These are phyloP conservation scores for Coelastrella sp. DNA, from an alignment of 139 green algal species.

Conservation along the genomic window DNA sequence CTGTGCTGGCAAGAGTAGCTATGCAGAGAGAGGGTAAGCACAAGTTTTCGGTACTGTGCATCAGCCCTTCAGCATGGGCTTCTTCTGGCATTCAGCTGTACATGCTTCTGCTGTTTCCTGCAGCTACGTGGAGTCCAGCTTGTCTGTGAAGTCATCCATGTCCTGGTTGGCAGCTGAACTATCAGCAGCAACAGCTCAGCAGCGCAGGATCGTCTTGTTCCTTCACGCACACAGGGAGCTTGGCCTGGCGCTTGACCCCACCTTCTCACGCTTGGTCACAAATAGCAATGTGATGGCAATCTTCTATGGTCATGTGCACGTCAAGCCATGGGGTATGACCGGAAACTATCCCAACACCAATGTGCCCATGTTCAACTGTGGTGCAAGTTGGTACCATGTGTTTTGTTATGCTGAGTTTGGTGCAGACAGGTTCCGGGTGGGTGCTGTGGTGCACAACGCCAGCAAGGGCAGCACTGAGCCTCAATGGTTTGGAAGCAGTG, in stretches of 20 bases:
- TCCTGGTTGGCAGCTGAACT: slow-evolving; percentile 44
- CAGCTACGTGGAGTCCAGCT: slow-evolving; percentile 8
- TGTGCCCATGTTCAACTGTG: slow-evolving; percentile 53
- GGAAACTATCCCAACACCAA: slow-evolving; percentile 40
- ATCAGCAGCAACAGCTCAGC: slow-evolving; percentile 30
- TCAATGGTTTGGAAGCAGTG: slow-evolving; percentile 43
- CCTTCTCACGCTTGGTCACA: slow-evolving; percentile 20
- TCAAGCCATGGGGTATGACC: slow-evolving; percentile 46
- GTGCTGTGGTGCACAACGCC: slow-evolving; percentile 42
- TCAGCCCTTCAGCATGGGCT: no score
- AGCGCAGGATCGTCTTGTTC: slow-evolving; percentile 42
- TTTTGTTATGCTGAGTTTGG: slow-evolving; percentile 50
- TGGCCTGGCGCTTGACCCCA: slow-evolving; percentile 21
- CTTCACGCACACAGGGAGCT: slow-evolving; percentile 47
- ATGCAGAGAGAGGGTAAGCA: no score
- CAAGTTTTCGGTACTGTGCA: no score
- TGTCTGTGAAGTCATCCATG: slow-evolving; percentile 38
- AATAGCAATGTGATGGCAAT: slow-evolving; percentile 45
- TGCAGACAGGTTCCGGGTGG: slow-evolving; percentile 34
- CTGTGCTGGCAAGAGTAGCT: no score
- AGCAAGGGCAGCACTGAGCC: background rate
- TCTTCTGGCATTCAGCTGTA: background rate
- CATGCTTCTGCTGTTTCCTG: background rate
- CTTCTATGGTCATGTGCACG: slow-evolving; percentile 52
- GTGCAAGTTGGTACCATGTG: slow-evolving; percentile 46